Evolutionary conservation across 108 stramenopile species (phyloP).

Genomic region (Nitzschia sp.): DNA sequence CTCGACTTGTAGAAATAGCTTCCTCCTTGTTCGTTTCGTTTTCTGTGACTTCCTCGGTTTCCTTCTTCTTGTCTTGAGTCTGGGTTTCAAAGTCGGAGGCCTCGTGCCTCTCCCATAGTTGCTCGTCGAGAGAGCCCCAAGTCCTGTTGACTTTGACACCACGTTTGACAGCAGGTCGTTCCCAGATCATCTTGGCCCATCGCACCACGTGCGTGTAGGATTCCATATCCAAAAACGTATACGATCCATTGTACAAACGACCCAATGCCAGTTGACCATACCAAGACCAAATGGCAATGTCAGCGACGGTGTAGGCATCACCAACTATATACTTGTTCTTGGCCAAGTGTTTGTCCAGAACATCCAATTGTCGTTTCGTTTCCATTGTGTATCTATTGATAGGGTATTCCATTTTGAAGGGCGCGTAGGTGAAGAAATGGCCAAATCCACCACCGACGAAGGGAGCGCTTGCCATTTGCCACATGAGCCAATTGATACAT

Average conservation of each 20-base stretch:
- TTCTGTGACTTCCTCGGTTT: background rate
- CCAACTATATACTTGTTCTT: constrained; percentile 59
- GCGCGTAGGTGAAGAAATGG: constrained; percentile 78
- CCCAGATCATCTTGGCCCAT: constrained; percentile 45
- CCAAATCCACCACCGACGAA: constrained; percentile 83
- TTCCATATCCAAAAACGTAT: constrained; percentile 50
- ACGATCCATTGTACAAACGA: constrained; percentile 21
- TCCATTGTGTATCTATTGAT: constrained; percentile 88
- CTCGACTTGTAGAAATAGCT: no score
- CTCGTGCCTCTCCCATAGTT: constrained; percentile 36
- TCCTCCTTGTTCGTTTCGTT: no score
- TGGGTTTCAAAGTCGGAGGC: constrained; percentile 33
- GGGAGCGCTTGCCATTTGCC: constrained; percentile 73
- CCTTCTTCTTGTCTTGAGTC: background rate
- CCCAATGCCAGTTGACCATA: constrained; percentile 43
- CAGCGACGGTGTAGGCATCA: constrained; percentile 82
- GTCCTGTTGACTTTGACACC: constrained; percentile 47
- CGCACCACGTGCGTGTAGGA: constrained; percentile 51
- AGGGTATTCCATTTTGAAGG: constrained; percentile 70
- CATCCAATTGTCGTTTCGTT: constrained; percentile 75
- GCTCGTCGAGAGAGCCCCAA: constrained; percentile 29
- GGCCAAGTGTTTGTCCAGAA: constrained; percentile 69
- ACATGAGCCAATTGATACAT: constrained; percentile 85
- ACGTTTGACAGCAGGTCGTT: constrained; percentile 53
- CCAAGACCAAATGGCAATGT: constrained; percentile 87